Evolutionary conservation across 192 early-diverging fungal genomes (phyloP).

Genomic region (Gaertneriomyces sp.): DNA sequence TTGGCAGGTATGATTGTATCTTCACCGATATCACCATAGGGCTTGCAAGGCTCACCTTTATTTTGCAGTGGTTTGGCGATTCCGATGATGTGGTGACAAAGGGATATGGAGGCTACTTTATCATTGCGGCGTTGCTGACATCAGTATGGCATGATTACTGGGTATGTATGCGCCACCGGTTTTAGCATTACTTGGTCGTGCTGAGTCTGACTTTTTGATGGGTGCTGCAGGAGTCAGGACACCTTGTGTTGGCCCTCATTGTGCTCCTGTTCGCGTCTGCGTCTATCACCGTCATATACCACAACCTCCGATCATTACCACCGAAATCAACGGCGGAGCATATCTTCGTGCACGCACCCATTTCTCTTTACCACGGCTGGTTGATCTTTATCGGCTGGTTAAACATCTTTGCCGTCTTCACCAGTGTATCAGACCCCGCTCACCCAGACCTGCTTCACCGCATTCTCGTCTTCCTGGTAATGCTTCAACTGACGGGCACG

Average conservation of each 20-base stretch:
- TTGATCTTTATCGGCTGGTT: conserved; percentile 55
- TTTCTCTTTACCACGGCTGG: conserved; percentile 65
- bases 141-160: conserved; percentile 59
- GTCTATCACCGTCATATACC: conserved; percentile 56
- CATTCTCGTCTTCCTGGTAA: conserved; percentile 47
- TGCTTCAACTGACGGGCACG: conserved; percentile 52
- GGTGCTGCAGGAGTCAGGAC: conserved; percentile 33
- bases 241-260: conserved; percentile 51
- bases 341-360: conserved; percentile 62
- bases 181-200: not conserved
- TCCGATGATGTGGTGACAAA: conserved; percentile 53
- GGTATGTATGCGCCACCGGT: conserved; percentile 37
- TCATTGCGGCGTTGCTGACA: conserved; percentile 53
- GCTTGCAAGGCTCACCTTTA: not conserved
- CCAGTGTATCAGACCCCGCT: conserved; percentile 28
- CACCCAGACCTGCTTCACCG: conserved; percentile 42
- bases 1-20: conserved; percentile 47
- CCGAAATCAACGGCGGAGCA: conserved; percentile 34
- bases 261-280: conserved; percentile 56
- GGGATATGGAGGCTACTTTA: conserved; percentile 63
- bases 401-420: conserved; percentile 60
- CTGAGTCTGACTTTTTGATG: not conserved
- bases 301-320: conserved; percentile 32
- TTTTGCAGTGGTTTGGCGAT: conserved; percentile 35
- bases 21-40: not conserved